Evolutionary conservation across 2,329 filamentous ascomycete species (phyloP), one percentile per base, ranked within the genome.

Genomic region (Aspergillus quadricinctus): DNA sequence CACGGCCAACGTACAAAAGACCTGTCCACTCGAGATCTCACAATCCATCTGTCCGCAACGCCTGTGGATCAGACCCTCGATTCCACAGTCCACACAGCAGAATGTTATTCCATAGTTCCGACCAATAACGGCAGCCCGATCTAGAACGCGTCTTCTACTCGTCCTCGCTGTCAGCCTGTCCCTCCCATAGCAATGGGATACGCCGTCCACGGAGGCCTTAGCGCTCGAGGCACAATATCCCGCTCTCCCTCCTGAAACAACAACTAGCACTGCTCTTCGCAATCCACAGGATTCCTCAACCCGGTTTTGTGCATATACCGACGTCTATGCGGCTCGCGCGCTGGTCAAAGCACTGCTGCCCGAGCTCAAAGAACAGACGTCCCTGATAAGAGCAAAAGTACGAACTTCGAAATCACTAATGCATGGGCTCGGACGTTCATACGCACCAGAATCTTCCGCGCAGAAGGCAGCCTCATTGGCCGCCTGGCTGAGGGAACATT

Each of bases 201-300:
- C 54, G 54, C 60, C 50, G 58, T 60, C 11, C 63, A 70, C 48
- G 49, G 54, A 10, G 59, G 57, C 10, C 60, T 70, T 2, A 60
- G 25, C 51, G 9, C 64, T 71, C 0, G 67, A 71, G 57, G 45
- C 55, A 4, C 61, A 61, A 61, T 71, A 71, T 46, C 67, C 68
- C 29, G 52, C 56, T 14, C 54, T 63, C 4, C 57, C 64, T 4
- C 43, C 54, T 6, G 48, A 52, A 27, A 40, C 56, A 31, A 59
- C 58, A 23, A 64, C 57, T 14, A 71, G 66, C 52, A 28, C 28
- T 17, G 57, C 58, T 1, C 52, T 70, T 1, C 53, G 53, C 40
- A 62, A 59, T 3, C 63, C 68, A 1, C 7, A 5, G 2, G 51
- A 50, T 7, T 54, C 61, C n/a, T 11, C 25, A 4, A 64, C 55